A percentile compares a stretch with the other conserved stretches of the same genome.
Evolutionary conservation across 805 yeast species (phyloP).

Genomic region (Dipodascopsis uninucleata): DNA sequence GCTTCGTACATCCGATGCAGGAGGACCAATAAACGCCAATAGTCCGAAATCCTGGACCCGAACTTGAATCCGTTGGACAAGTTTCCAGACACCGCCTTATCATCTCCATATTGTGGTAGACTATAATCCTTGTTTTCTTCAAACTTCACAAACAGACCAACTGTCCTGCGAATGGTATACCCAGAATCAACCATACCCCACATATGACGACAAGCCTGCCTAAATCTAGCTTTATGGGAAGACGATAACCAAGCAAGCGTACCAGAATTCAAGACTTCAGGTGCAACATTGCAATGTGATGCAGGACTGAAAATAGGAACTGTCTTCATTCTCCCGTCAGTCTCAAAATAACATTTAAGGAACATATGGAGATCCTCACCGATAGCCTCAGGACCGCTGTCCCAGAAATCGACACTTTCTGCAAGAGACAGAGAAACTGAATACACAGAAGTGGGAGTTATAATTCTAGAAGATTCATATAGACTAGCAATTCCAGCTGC

Average conservation of each 20-base stretch:
- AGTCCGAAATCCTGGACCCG: not conserved
- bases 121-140: not conserved
- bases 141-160: not conserved
- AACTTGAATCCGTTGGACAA: not conserved
- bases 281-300: conserved; percentile 28
- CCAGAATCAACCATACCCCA: conserved; percentile 30
- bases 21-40: conserved; percentile 11
- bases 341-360: conserved; percentile 23
- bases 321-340: conserved; percentile 19
- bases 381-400: conserved; percentile 27
- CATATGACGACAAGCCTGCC: conserved; percentile 29
- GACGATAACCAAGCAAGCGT: conserved; percentile 15
- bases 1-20: conserved; percentile 28
- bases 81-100: too few species aligned
- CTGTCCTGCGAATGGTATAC: conserved; percentile 17
- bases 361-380: conserved; percentile 30
- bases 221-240: conserved; percentile 17
- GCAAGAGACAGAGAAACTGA: conserved; percentile 25
- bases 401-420: conserved; percentile 28
- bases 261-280: conserved; percentile 1
- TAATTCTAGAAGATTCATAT: conserved; percentile 17
- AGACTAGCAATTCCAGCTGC: conserved; percentile 28
- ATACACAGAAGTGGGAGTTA: conserved; percentile 28
- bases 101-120: not conserved
- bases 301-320: conserved; percentile 27